Base-by-base conservation (phyloP, 2,329 filamentous ascomycete genomes). In the Davidsoniella neocaledoniae region DNA sequence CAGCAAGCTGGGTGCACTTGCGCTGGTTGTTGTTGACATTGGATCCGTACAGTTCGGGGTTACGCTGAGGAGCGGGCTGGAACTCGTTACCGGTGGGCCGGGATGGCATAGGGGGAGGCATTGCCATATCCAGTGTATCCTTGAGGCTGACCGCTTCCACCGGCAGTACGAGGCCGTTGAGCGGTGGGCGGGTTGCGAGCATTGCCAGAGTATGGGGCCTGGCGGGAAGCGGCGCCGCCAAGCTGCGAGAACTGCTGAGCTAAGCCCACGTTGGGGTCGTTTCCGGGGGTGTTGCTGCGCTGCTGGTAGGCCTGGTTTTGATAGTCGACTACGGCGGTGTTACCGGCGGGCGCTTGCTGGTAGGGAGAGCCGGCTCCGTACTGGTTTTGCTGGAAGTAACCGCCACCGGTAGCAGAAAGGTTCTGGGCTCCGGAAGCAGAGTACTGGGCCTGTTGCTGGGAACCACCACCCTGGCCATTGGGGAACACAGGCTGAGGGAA, bases 211-310 rank as follows among this genome's bases (percentile, higher is more conserved):
- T 53, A 53, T 12, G 46, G 44, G 17, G 47, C 47, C 19, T 25
- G 86, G 78, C 29, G 85, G 81, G 29, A 76, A 72, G 36, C 73
- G 41, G 77, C 79, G 42, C 77, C 78, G 53, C 84, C 82, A 39
- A 96, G 74, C 66, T 95, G 87, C 52, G 90, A 93, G 65, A 96
- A 94, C 64, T 98, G 91, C 63, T 95, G 86, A 54, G 88, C 87
- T 43, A 96, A 75, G 26, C 87, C 88, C 59, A 86, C 91, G 58
- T 90, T 93, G 57, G 82, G 83, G 61, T 95, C 87, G 60, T 85
- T 86, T 52, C 73, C 75, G 4, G 77, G 74, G 3, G 76, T 73
- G 58, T 71, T 73, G 57, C 73, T 71, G 54, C 74, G 68, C 53
- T 67, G 68, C 60, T 73, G 73, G 57, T 74, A 68, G 50, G 57